Evolutionary conservation across 495 filamentous ascomycete genomes (phyloP).

Genomic region (Gamarada debralockiae): DNA sequence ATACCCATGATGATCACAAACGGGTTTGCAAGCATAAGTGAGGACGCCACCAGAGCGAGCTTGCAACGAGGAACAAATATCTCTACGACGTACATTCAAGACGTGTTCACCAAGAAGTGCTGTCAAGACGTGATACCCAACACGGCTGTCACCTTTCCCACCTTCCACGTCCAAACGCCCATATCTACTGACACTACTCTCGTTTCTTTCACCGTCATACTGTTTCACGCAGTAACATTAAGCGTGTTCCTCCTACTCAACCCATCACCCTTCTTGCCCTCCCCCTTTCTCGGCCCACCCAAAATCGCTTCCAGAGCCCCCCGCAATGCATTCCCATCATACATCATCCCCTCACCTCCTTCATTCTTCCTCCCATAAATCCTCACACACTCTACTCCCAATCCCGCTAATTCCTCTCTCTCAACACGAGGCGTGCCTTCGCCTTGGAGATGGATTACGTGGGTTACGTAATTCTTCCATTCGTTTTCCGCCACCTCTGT

Average conservation of each 20-base stretch:
- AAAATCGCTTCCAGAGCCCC: constrained; percentile 77
- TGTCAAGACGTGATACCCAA: no score
- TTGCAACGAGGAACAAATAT: no score
- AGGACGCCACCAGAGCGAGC: no score
- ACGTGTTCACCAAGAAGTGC: no score
- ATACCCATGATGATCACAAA: no score
- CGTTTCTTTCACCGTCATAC: no score
- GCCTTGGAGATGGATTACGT: constrained; percentile 78
- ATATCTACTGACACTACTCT: no score
- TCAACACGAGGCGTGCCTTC: constrained; percentile 68
- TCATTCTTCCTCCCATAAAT: constrained; percentile 68
- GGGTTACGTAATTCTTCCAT: constrained; percentile 65
- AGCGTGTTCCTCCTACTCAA: constrained; percentile 63
- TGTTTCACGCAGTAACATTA: constrained; percentile 8
- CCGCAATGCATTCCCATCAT: constrained; percentile 72
- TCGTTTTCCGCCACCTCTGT: constrained; percentile 36
- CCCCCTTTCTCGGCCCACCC: constrained; percentile 47
- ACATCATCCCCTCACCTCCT: constrained; percentile 50
- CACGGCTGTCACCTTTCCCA: no score
- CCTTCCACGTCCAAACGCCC: no score
- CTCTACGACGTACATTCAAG: no score
- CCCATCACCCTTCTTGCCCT: constrained; percentile 48
- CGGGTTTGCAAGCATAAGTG: no score
- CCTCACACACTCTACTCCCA: constrained; percentile 74
- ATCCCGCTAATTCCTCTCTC: constrained; percentile 50